Base-by-base conservation (phyloP, 2,329 filamentous ascomycete genomes). In the Claviceps fusiformis region DNA sequence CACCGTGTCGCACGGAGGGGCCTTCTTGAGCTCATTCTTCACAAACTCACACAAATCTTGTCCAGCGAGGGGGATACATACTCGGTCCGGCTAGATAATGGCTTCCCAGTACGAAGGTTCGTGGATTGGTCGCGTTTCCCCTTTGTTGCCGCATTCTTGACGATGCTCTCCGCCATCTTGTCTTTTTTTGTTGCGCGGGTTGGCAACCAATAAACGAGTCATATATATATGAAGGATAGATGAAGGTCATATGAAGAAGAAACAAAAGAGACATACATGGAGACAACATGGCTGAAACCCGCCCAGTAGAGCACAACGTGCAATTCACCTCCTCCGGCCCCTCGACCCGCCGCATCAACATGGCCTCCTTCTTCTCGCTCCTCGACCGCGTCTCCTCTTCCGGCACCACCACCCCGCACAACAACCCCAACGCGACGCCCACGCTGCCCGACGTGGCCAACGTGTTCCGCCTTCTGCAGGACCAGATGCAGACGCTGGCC, bases 221-320 rank as follows among this genome's bases (percentile, higher is more conserved):
- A 33, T 33, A 33, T 11, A 37, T 37, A 41, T 15, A 17, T 15
- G 13, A 41, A 17, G 15, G 37, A 41, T 11, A 41, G 17, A 41
- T 5, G 17, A 17, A 41, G 37, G 11, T 3, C 6, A 11, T 3
- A 11, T 3, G 9, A 37, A 11, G 11, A 11, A 41, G 13, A 17
- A 17, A 17, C 11, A 41, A 31, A 43, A 43, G 3, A 1, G 10
- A 17, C 3, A 6, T 31, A 1, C 19, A 19, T 5, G 19, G 11
- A 24, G 29, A 27, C 2, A n/a, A 17, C 3, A 15, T 47, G 47
- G 27, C 55, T 54, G 33, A 43, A 54, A 33, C 47, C 24, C 31
- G 31, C 19, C 11, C 59, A 85, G 82, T 85, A 65, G 82, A 85
- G 66, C 82, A 85, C 71, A 80, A 79, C 65, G 80, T 85, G 68